Evolutionary conservation across 169 alveolate genomes (phyloP), one percentile per base, ranked within the genome.

Genomic region (Cryptosporidium tyzzeri): DNA sequence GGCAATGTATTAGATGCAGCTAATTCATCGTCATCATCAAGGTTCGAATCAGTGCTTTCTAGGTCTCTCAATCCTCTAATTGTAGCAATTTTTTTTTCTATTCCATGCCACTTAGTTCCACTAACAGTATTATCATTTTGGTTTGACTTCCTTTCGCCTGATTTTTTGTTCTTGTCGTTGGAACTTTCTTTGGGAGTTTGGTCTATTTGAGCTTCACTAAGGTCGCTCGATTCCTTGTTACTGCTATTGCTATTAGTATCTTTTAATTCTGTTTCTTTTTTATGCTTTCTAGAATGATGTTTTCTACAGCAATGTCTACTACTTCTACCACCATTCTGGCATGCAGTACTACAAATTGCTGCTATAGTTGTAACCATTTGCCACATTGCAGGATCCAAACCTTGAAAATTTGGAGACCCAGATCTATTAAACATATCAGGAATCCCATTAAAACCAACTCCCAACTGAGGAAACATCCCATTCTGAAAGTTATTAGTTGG

Each of bases 371-470:
- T 71, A 6, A 71, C 51, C 69, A 71, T 71, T 53, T 71, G 85
- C 85, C 85, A 71, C 18, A 71, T 50, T 51, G 85, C 85, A 51
- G 85, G 85, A 50, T 71, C 85, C 31, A 71, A 71, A 53, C 21
- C 26, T 31, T 71, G 70, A 48, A 51, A 50, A 31, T 35, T 71
- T 48, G 85, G 62, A 53, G 62, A 6, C 9, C 21, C 29, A 16
- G 62, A 53, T 16, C 31, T 53, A 23, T 53, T 29, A 53, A 53
- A 53, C 33, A 53, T 53, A 53, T 69, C 45, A 23, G 61, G 45
- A 44, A 18, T 44, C 8, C 23, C 41, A 4, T 69, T 65, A 65
- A 35, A 1, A n/a, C 50, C 71, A 65, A 9, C 71, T 33, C 44
- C 44, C 26, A 35, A 31, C 29, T 31, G 44, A 14, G 71, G 71